Base-by-base conservation (phyloP, 1,284 basidiomycete species). In the Heterobasidion occidentale region DNA sequence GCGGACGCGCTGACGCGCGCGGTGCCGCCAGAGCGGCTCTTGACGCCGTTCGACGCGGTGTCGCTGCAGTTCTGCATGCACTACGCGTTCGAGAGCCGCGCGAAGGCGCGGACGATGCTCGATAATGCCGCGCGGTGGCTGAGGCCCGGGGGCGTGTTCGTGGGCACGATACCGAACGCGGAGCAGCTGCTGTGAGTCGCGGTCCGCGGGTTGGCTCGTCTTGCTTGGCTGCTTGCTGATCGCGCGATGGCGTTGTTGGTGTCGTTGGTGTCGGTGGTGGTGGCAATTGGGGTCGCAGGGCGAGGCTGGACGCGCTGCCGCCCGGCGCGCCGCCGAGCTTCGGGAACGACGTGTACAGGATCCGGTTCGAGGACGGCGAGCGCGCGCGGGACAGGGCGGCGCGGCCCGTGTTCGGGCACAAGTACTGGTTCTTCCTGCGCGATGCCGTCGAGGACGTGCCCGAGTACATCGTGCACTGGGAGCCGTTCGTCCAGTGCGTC, bases 21-120 rank as follows among this genome's bases (percentile, higher is more conserved):
- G 15, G 79, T 98, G n/a, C 77, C 89, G 0, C 76, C 78, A 0
- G 74, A 80, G 14, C 74, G 80, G 61, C 74, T 78, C 59, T 79
- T 67, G 5, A 64, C 76, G 14, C 85, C 83, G 11, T 98, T 98
- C 68, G 95, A 98, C 69, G 92, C 92, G 52, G 93, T 99, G 19
- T 91, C 92, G 2, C 90, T 98, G 88, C 97, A 99, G 69, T 99
- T 99, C 71, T 99, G 96, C 73, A 97, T 99, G 92, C 97, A 99
- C 71, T 99, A 99, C 67, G 97, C 96, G 8, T 99, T 98, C 70
- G 94, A 98, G 68, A 88, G 81, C 45, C 82, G 86, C 35, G 75
- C 80, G 54, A 98, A 97, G 69, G 92, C 88, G 33, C 80, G 92
- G 38, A 86, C 83, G 66, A 98, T 99, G 96, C 81, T 99, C 34